These are phyloP conservation scores for Tricholoma hemisulphureum DNA, from an alignment of 768 basidiomycete genomes.

Conservation along the genomic window DNA sequence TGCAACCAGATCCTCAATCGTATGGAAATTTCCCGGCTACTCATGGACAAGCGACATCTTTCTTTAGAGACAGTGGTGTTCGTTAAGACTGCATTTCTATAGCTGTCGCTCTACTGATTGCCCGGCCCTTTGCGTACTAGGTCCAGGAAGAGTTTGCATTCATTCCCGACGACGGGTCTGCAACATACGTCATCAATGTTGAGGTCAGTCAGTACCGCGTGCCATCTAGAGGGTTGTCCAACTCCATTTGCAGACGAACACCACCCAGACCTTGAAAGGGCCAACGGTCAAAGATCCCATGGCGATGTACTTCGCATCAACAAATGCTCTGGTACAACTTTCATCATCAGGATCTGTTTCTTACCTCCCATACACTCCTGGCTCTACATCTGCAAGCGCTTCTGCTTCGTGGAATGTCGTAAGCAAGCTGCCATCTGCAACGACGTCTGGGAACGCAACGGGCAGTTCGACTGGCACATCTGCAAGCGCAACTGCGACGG, in stretches of 20 bases:
- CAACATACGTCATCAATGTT: slow-evolving; percentile 70
- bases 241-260: slow-evolving; percentile 47
- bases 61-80: slow-evolving; percentile 60
- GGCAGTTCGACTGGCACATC: slow-evolving; percentile 3
- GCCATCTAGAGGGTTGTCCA: neutral
- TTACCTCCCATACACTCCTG: slow-evolving; percentile 57
- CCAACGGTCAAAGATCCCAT: slow-evolving; percentile 58
- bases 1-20: slow-evolving; percentile 69
- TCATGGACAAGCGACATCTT: slow-evolving; percentile 67
- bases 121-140: slow-evolving; percentile 25
- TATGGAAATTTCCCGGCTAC: slow-evolving; percentile 69
- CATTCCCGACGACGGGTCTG: slow-evolving; percentile 70
- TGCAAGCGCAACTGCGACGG: slow-evolving; percentile 9
- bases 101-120: neutral
- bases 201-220: slow-evolving; percentile 37
- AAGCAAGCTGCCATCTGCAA: slow-evolving; percentile 41
- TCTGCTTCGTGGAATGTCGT: slow-evolving; percentile 50
- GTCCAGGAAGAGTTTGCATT: slow-evolving; percentile 75
- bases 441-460: slow-evolving; percentile 27
- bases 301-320: slow-evolving; percentile 64
- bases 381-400: slow-evolving; percentile 41
- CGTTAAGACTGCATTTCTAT: slow-evolving; percentile 28
- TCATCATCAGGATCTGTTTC: slow-evolving; percentile 57
- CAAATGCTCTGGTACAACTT: slow-evolving; percentile 64
- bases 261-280: slow-evolving; percentile 58